Evolutionary conservation across 2,329 filamentous ascomycete genomes (phyloP).

Genomic region (Macrophomina tecta): DNA sequence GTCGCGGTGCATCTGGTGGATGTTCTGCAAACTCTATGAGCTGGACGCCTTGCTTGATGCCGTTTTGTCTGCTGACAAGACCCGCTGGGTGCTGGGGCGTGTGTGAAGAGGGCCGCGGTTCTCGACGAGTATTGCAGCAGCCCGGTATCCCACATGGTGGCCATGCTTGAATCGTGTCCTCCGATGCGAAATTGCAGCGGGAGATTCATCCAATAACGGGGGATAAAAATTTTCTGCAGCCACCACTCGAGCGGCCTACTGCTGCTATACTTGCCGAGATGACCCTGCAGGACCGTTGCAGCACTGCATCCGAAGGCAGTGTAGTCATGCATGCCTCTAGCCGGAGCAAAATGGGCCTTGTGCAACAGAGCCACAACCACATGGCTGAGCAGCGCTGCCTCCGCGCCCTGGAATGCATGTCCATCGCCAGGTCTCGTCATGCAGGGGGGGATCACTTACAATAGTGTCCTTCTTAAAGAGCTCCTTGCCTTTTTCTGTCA

Average conservation of each 20-base stretch:
- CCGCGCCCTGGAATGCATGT: not conserved
- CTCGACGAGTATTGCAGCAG: not conserved
- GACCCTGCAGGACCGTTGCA: conserved; percentile 33
- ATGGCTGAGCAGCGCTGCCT: too few species aligned
- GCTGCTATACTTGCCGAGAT: not conserved
- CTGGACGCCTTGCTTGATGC: not conserved
- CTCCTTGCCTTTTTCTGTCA: conserved; percentile 73
- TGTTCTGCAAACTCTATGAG: conserved; percentile 53
- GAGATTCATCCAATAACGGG: not conserved
- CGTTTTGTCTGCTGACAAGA: not conserved
- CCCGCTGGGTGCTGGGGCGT: not conserved
- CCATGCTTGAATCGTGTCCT: not conserved
- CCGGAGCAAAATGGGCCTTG: not conserved
- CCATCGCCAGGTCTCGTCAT: not conserved
- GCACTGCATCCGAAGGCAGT: conserved; percentile 7
- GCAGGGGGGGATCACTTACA: conserved; percentile 48
- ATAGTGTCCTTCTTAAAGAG: conserved; percentile 71
- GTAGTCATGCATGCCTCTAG: conserved; percentile 21
- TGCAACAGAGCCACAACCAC: too few species aligned
- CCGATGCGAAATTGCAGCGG: not conserved
- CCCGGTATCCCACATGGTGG: not conserved
- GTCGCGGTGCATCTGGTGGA: conserved; percentile 90
- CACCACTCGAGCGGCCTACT: not conserved
- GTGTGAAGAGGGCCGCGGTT: not conserved
- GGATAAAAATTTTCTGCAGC: not conserved